Evolutionary conservation across 1,284 basidiomycete species (phyloP).

Genomic region (Sporisorium exsertum): DNA sequence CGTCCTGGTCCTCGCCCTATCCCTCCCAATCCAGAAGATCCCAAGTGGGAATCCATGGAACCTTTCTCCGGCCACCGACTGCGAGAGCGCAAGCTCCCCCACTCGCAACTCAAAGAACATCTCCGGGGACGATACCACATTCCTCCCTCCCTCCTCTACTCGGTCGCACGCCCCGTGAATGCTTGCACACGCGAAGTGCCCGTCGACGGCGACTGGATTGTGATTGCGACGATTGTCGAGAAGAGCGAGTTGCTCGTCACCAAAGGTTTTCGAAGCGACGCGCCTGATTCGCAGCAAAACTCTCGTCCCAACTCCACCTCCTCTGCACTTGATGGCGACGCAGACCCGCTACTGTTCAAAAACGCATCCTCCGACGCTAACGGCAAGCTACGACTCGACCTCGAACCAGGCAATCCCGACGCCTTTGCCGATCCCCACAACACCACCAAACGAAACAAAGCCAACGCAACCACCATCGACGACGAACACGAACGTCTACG

Average conservation of each 20-base stretch:
- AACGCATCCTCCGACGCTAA: conserved; percentile 8
- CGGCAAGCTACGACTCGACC: conserved; percentile 32
- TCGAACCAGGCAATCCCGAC: conserved; percentile 34
- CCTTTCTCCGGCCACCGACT: conserved; percentile 72
- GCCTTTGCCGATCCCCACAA: conserved; percentile 13
- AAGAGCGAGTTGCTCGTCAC: conserved; percentile 79
- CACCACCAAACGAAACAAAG: conserved; percentile 51
- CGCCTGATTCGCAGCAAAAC: neutral
- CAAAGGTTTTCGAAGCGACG: conserved; percentile 28
- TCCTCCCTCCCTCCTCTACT: conserved; percentile 87
- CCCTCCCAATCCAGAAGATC: conserved; percentile 36
- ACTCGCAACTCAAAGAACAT: conserved; percentile 84
- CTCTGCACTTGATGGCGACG: conserved; percentile 16
- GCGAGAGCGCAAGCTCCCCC: conserved; percentile 80
- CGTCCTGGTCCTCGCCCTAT: conserved; percentile 30
- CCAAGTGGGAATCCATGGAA: conserved; percentile 44
- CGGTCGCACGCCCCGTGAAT: conserved; percentile 67
- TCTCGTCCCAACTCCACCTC: neutral
- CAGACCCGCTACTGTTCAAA: conserved; percentile 42
- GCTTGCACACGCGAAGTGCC: conserved; percentile 78
- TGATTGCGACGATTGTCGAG: conserved; percentile 88
- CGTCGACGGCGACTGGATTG: conserved; percentile 89
- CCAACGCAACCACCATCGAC: conserved; percentile 65
- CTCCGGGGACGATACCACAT: conserved; percentile 86
- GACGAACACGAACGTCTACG: conserved; percentile 71